Percentiles rank a stretch among this genome's conserved stretches.
These are phyloP conservation scores for Fraxinus floribunda DNA, from an alignment of 305 asterid species.

Conservation along the genomic window DNA sequence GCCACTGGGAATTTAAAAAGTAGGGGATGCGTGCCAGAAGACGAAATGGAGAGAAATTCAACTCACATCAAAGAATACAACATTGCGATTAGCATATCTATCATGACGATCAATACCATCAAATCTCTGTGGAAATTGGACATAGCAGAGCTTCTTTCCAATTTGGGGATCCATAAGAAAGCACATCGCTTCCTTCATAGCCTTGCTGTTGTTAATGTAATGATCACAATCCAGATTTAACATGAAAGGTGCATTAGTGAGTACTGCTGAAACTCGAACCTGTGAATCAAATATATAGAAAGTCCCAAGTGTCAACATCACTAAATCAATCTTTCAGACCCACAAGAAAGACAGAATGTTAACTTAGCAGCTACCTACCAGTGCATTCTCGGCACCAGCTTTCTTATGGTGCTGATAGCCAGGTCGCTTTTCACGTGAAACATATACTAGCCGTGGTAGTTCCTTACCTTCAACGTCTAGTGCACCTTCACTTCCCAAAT, in stretches of 20 bases:
- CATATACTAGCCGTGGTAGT: constrained; percentile 73
- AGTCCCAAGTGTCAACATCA: constrained; percentile 11
- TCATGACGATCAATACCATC: constrained; percentile 84
- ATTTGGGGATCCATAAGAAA: constrained; percentile 80
- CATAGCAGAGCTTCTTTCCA: constrained; percentile 77
- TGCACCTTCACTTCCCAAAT: constrained; percentile 78
- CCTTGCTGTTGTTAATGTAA: constrained; percentile 77
- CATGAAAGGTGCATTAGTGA: constrained; percentile 78
- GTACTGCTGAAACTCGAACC: constrained; percentile 77
- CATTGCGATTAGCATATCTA: constrained; percentile 78
- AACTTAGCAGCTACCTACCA: constrained; percentile 38
- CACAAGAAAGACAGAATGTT: neutral
- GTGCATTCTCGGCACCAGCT: constrained; percentile 82
- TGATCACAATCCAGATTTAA: constrained; percentile 87
- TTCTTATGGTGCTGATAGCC: constrained; percentile 80
- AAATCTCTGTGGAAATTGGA: constrained; percentile 79
- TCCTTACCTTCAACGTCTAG: constrained; percentile 83
- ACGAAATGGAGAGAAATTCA: neutral
- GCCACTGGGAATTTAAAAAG: neutral
- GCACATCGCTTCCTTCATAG: constrained; percentile 67
- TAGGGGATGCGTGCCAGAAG: neutral
- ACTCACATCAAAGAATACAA: constrained; percentile 79
- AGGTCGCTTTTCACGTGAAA: constrained; percentile 78
- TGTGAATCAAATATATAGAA: constrained; percentile 20
- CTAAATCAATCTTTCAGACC: neutral